phyloP scores from a whole-genome alignment of 306 rosid species.

The Cucurbita argyrosperma region DNA sequence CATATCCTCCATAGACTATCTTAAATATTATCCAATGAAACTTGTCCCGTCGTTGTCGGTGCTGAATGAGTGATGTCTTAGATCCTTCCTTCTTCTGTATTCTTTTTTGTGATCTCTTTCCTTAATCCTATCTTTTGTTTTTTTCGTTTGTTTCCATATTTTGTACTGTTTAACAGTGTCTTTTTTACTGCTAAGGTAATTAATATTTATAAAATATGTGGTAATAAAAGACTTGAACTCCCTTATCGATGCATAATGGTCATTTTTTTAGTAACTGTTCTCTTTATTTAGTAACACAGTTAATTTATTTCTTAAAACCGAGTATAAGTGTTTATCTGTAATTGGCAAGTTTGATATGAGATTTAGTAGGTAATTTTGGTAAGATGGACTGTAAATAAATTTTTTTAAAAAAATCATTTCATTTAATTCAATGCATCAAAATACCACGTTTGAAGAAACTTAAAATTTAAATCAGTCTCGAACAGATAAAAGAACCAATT shows the following conservation, averaged over 20 bases:
- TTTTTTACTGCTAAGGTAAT: neutral
- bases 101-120: no score
- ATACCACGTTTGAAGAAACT: neutral
- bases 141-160: no score
- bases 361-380: neutral
- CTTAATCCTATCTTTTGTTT: no score
- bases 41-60: no score
- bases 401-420: neutral
- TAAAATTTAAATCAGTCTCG: no score
- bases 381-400: neutral
- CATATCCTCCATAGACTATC: no score
- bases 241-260: no score
- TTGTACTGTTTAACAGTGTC: no score
- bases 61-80: no score
- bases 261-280: neutral
- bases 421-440: neutral
- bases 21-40: no score
- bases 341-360: neutral
- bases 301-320: neutral
- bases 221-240: neutral
- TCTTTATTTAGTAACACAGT: neutral
- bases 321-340: neutral
- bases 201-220: neutral
- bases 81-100: no score
- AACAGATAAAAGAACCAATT: no score